These are phyloP conservation scores for Tolypocladium guangdongense DNA, from an alignment of 2,329 filamentous ascomycete genomes.

Conservation along the genomic window DNA sequence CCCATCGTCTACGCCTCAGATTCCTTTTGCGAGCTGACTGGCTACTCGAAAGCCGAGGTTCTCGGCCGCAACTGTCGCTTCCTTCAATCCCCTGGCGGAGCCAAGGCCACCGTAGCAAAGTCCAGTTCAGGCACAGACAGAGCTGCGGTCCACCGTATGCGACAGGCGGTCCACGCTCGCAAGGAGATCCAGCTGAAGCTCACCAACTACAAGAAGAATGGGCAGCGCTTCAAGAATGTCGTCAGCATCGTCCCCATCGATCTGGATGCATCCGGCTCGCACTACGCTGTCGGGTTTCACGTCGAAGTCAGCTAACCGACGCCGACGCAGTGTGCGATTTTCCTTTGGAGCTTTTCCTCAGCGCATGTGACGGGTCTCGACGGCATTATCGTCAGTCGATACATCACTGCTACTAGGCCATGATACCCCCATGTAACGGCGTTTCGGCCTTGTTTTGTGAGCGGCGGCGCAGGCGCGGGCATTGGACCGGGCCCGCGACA, in stretches of 20 bases:
- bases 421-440: conserved; percentile 2
- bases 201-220: conserved; percentile 74
- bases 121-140: conserved; percentile 16
- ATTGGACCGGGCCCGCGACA: neutral
- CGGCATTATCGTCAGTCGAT: neutral
- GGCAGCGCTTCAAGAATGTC: conserved; percentile 69
- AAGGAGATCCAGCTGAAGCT: conserved; percentile 41
- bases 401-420: conserved; percentile 1
- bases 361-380: neutral
- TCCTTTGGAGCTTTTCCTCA: neutral
- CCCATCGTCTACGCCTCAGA: conserved; percentile 82
- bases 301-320: conserved; percentile 45
- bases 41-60: conserved; percentile 64
- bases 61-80: conserved; percentile 77
- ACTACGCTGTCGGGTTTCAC: conserved; percentile 73
- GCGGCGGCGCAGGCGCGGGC: neutral
- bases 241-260: conserved; percentile 75
- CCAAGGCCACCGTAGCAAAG: neutral
- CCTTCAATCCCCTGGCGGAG: conserved; percentile 62
- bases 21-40: conserved; percentile 67
- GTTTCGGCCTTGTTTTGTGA: neutral
- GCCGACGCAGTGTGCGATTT: neutral
- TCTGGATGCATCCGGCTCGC: conserved; percentile 52
- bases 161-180: conserved; percentile 30
- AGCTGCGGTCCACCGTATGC: conserved; percentile 46